Conservation (phyloP, 169 alveolate genomes). For the Plasmodium coatneyi region DNA sequence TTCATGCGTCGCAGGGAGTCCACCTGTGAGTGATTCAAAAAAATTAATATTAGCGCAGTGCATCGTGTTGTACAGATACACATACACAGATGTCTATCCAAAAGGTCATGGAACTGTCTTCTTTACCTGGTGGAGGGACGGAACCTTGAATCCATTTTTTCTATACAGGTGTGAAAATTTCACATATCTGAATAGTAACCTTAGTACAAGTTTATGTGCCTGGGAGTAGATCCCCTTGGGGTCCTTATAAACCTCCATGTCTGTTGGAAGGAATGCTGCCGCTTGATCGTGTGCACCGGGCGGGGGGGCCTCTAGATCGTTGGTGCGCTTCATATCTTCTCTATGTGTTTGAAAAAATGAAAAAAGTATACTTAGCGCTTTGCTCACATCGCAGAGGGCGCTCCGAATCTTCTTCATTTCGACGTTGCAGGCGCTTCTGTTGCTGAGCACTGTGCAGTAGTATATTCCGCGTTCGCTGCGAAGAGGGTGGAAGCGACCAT, state of each 20-base stretch:
- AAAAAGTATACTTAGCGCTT: conserved; percentile 1
- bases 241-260: conserved; percentile 22
- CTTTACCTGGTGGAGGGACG: conserved; percentile 28
- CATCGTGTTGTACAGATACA: background rate
- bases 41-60: background rate
- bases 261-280: background rate
- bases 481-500: background rate
- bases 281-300: background rate
- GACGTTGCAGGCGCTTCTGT: conserved; percentile 49
- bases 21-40: conserved; percentile 11
- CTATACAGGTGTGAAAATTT: conserved; percentile 4
- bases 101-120: background rate
- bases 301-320: background rate
- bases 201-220: conserved; percentile 37
- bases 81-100: background rate
- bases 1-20: conserved; percentile 8
- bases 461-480: conserved; percentile 34
- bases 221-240: conserved; percentile 32
- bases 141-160: conserved; percentile 13
- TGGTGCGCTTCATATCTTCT: conserved; percentile 3
- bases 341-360: conserved; percentile 36
- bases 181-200: conserved; percentile 42
- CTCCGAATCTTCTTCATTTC: conserved; percentile 46
- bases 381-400: conserved; percentile 42
- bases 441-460: conserved; percentile 43